Percentiles rank a stretch among this genome's conserved stretches.
These are phyloP conservation scores for Mycena haematopus DNA, from an alignment of 768 basidiomycete species.

Conservation along the genomic window DNA sequence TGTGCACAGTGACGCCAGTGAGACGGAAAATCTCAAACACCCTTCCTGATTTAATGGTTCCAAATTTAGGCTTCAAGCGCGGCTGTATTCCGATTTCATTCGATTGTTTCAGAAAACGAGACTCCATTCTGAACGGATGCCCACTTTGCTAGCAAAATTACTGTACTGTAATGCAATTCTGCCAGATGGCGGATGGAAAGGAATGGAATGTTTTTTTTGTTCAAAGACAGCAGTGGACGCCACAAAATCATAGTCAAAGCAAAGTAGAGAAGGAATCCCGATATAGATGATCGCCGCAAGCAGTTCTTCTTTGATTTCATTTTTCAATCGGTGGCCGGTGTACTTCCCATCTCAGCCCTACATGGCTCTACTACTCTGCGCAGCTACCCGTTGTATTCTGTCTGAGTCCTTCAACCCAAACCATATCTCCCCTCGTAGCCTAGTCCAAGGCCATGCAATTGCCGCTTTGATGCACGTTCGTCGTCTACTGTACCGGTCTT, in stretches of 20 bases:
- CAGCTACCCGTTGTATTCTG: too few relatives aligned
- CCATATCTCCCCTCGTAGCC: too few relatives aligned
- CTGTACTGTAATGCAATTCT: too few relatives aligned
- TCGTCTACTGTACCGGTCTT: neutral
- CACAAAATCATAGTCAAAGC: too few relatives aligned
- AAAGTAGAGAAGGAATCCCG: neutral
- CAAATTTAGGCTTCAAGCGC: neutral
- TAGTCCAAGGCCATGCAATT: neutral
- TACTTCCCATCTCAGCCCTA: too few relatives aligned
- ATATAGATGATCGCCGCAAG: conserved; percentile 6
- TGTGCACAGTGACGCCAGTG: too few relatives aligned
- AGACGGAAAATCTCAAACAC: neutral
- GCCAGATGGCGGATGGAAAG: too few relatives aligned
- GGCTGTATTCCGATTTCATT: neutral
- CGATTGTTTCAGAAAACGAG: neutral
- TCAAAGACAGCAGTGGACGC: too few relatives aligned
- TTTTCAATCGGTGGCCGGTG: neutral
- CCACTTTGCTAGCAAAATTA: neutral
- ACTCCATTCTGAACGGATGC: neutral
- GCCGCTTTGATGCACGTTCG: conserved; percentile 14
- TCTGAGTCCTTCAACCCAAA: too few relatives aligned
- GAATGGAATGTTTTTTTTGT: too few relatives aligned
- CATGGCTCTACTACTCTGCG: too few relatives aligned
- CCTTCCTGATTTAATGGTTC: conserved; percentile 5
- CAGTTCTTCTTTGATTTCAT: conserved; percentile 7